A percentile compares a stretch with the other conserved stretches of the same genome.
Evolutionary conservation across 805 yeast species (phyloP).

Genomic region (Metschnikowia rubicola): DNA sequence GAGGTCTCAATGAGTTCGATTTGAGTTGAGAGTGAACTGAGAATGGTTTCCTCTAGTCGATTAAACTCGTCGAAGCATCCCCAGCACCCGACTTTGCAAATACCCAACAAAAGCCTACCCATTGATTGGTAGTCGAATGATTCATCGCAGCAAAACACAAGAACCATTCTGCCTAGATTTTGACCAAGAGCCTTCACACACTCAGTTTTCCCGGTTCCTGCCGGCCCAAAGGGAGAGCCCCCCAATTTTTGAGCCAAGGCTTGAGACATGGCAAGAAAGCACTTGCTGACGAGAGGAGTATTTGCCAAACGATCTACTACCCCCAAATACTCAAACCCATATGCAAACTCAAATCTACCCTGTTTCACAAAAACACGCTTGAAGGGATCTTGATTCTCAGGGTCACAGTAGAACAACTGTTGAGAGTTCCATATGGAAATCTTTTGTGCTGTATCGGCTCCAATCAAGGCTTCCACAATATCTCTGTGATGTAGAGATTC

Average conservation of each 20-base stretch:
- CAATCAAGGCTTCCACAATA: slow-evolving; percentile 24
- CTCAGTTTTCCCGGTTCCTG: slow-evolving; percentile 97
- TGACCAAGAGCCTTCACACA: slow-evolving; percentile 81
- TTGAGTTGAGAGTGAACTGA: slow-evolving; percentile 84
- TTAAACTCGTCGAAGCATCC: slow-evolving; percentile 96
- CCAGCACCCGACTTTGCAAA: slow-evolving; percentile 85
- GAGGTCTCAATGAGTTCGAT: slow-evolving; percentile 68
- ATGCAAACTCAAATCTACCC: slow-evolving; percentile 47
- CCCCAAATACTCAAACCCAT: slow-evolving; percentile 85
- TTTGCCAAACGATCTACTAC: slow-evolving; percentile 67
- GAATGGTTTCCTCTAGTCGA: slow-evolving; percentile 61
- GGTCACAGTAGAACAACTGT: slow-evolving; percentile 46
- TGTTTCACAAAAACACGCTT: slow-evolving; percentile 47
- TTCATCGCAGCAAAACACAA: slow-evolving; percentile 91
- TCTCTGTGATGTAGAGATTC: slow-evolving; percentile 63
- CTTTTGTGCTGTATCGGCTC: slow-evolving; percentile 8
- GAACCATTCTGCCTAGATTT: slow-evolving; percentile 72
- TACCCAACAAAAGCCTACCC: slow-evolving; percentile 71
- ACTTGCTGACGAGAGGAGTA: slow-evolving; percentile 66
- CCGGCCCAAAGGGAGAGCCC: slow-evolving; percentile 94
- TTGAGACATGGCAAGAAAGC: slow-evolving; percentile 67
- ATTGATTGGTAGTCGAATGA: slow-evolving; percentile 78
- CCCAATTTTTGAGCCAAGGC: slow-evolving; percentile 74
- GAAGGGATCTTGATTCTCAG: slow-evolving; percentile 21
- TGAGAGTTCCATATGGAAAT: slow-evolving; percentile 48